Conservation (phyloP, 345 rosid genomes). For the Citrus inodora region DNA sequence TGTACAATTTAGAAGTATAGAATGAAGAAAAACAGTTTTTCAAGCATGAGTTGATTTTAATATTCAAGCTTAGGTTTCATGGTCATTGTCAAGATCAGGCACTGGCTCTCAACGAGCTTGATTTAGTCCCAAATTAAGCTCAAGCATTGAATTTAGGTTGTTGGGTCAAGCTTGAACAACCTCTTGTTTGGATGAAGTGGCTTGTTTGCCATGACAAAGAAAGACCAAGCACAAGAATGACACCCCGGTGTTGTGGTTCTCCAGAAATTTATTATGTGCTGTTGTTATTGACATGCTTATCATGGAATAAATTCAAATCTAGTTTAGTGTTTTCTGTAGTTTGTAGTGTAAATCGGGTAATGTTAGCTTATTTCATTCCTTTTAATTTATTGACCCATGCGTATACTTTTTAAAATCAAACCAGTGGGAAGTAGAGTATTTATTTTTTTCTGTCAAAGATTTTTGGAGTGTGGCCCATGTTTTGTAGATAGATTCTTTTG, state of each 20-base stretch:
- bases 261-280: background rate
- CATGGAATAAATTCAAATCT: background rate
- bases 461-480: background rate
- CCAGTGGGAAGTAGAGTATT: background rate
- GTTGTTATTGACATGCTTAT: background rate
- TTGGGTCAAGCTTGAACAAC: background rate
- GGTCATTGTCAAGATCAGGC: no score
- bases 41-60: background rate
- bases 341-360: background rate
- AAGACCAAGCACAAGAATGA: background rate
- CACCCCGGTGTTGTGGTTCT: background rate
- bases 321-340: background rate
- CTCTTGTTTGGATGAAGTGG: background rate
- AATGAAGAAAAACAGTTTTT: background rate
- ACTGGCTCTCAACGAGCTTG: background rate
- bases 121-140: background rate
- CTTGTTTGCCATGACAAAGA: background rate
- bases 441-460: background rate
- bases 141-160: background rate
- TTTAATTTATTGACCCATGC: background rate
- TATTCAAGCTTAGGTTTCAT: background rate
- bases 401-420: background rate
- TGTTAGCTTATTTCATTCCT: background rate
- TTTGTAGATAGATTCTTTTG: background rate
- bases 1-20: background rate